Percentiles rank a stretch among this genome's conserved stretches.
Conservation (phyloP, 148 eudicot genomes). For the Diospyros kaki region DNA sequence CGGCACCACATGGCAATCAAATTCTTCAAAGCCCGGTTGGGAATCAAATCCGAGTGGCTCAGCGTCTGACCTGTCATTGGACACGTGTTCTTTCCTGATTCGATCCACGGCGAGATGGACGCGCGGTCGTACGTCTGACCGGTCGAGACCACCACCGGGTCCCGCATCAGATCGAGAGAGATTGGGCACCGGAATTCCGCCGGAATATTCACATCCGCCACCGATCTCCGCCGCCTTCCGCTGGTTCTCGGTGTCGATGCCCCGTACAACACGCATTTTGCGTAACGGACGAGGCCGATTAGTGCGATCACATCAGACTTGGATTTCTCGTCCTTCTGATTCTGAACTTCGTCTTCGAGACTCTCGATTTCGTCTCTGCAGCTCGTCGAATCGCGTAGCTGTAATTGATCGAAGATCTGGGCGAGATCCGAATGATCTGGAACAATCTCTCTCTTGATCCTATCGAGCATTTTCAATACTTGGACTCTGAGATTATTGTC, state of each 20-base stretch:
- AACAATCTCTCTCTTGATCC: constrained; percentile 53
- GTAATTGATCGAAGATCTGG: constrained; percentile 41
- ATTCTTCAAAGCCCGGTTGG: constrained; percentile 62
- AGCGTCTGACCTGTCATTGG: constrained; percentile 79
- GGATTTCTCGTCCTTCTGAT: constrained; percentile 60
- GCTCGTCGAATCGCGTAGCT: constrained; percentile 61
- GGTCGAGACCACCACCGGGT: constrained; percentile 83
- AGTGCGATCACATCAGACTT: constrained; percentile 53
- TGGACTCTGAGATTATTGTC: constrained; percentile 38
- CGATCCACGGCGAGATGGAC: constrained; percentile 66
- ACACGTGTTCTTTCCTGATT: constrained; percentile 83
- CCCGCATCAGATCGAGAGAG: constrained; percentile 70
- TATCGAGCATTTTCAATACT: constrained; percentile 47
- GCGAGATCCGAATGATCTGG: constrained; percentile 51
- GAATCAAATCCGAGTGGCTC: constrained; percentile 50
- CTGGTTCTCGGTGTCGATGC: constrained; percentile 34
- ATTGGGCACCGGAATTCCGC: constrained; percentile 86
- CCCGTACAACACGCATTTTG: constrained; percentile 78
- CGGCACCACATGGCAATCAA: constrained; percentile 89
- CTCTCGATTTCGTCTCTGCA: constrained; percentile 68
- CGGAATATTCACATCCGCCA: constrained; percentile 51
- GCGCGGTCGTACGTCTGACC: constrained; percentile 89
- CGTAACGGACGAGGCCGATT: constrained; percentile 75
- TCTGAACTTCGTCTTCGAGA: constrained; percentile 71
- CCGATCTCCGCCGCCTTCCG: constrained; percentile 29